A percentile compares a stretch with the other conserved stretches of the same genome.
These are phyloP conservation scores for Hortiboletus campestris DNA, from an alignment of 768 basidiomycete genomes.

Conservation along the genomic window DNA sequence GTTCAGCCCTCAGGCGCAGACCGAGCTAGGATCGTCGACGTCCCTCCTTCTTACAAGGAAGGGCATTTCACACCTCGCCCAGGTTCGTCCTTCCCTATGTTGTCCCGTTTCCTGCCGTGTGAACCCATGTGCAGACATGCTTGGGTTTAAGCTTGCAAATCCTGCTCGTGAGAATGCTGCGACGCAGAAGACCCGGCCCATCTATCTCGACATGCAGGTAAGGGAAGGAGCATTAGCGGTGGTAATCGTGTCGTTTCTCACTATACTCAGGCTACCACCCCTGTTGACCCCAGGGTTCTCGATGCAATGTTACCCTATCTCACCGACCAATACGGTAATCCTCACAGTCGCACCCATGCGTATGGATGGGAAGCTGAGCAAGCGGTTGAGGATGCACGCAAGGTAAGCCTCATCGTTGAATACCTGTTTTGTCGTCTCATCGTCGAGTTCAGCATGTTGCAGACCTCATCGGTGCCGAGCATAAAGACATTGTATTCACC, in stretches of 20 bases:
- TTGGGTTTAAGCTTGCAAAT: constrained; percentile 79
- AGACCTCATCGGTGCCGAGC: constrained; percentile 87
- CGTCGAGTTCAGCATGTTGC: constrained; percentile 68
- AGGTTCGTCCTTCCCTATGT: constrained; percentile 42
- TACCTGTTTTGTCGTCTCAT: not conserved
- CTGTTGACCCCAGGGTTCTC: constrained; percentile 93
- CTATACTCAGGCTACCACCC: constrained; percentile 81
- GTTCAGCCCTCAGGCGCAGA: constrained; percentile 84
- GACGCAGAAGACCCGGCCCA: constrained; percentile 72
- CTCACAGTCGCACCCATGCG: constrained; percentile 96
- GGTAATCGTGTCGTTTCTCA: constrained; percentile 3
- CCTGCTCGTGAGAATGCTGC: constrained; percentile 56
- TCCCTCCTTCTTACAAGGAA: constrained; percentile 72
- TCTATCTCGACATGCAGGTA: constrained; percentile 98
- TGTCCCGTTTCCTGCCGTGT: not conserved
- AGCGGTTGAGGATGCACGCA: constrained; percentile 89
- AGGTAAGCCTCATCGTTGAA: constrained; percentile 44
- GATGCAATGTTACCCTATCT: constrained; percentile 96
- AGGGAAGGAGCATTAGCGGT: constrained; percentile 19
- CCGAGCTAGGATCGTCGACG: constrained; percentile 78
- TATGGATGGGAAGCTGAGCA: constrained; percentile 99
- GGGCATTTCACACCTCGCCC: constrained; percentile 66
- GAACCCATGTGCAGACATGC: constrained; percentile 61
- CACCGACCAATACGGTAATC: constrained; percentile 96
- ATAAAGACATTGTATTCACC: constrained; percentile 96